phyloP scores from a whole-genome alignment of 208 protist genomes.

The Kentomonas sorsogonicus region DNA sequence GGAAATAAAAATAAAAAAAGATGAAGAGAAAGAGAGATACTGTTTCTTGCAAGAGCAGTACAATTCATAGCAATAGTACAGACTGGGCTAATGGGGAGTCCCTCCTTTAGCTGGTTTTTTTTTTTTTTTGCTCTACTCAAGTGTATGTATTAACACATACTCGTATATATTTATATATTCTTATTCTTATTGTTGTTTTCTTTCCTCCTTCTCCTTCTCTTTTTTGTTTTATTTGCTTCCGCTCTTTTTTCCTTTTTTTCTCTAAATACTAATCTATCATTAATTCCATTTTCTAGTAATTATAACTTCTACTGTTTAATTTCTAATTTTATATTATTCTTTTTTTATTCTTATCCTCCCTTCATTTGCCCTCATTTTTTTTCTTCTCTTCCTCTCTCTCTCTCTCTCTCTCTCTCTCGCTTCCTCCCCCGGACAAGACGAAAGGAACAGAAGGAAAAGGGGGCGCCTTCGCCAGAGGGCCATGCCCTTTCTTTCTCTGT shows the following conservation, averaged over 20 bases:
- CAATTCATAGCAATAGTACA: too few relatives aligned
- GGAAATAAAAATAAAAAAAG: slow-evolving; percentile 15
- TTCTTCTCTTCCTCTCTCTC: slow-evolving; percentile 2
- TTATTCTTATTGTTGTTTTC: background rate
- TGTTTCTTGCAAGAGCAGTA: too few relatives aligned
- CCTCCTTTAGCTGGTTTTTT: slow-evolving; percentile 6
- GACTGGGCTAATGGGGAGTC: too few relatives aligned
- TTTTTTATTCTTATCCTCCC: slow-evolving; percentile 9
- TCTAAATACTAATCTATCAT: background rate
- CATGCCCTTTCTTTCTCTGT: background rate
- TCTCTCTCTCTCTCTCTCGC: background rate
- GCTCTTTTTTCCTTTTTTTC: slow-evolving; percentile 6
- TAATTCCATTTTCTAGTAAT: background rate
- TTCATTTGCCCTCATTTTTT: slow-evolving; percentile 4
- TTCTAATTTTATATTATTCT: slow-evolving; percentile 9
- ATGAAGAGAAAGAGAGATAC: slow-evolving; percentile 9
- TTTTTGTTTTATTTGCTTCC: slow-evolving; percentile 11
- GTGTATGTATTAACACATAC: slow-evolving; percentile 1
- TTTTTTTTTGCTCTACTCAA: slow-evolving; percentile 10
- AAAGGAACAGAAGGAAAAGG: too few relatives aligned
- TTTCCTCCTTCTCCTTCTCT: background rate
- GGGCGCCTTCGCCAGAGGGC: too few relatives aligned
- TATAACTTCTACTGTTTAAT: background rate
- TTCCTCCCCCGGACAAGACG: too few relatives aligned
- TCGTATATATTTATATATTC: too few relatives aligned